Conservation (phyloP, 2,329 filamentous ascomycete genomes). For the Fusarium odoratissimum region DNA sequence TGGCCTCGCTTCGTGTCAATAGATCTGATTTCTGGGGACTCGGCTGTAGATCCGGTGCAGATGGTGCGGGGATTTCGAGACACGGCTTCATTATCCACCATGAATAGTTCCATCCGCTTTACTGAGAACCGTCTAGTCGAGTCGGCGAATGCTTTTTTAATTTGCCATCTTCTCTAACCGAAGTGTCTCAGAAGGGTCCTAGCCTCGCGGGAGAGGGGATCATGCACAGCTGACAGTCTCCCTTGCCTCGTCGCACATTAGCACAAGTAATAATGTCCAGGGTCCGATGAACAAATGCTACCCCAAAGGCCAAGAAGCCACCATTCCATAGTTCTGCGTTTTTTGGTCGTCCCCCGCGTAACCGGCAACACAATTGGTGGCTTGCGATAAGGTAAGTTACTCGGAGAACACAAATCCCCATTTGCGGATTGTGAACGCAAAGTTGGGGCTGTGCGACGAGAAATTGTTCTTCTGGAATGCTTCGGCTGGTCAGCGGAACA, state of each 20-base stretch:
- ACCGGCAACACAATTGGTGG: slow-evolving; percentile 1
- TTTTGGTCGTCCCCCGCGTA: not conserved
- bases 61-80: not conserved
- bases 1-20: not conserved
- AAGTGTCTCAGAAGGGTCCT: not conserved
- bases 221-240: not conserved
- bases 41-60: not conserved
- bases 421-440: not conserved
- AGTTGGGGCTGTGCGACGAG: not conserved
- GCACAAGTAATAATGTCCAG: not conserved
- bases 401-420: not conserved
- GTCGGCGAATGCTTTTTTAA: not conserved
- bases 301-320: slow-evolving; percentile 1
- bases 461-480: not conserved
- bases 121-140: not conserved
- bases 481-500: not conserved
- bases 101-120: not conserved
- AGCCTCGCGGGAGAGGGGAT: slow-evolving; percentile 14
- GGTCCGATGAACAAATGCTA: not conserved
- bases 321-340: slow-evolving; percentile 10
- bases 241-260: not conserved
- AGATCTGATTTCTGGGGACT: not conserved
- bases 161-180: not conserved
- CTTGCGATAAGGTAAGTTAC: not conserved
- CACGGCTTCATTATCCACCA: not conserved